These are phyloP conservation scores for Diplodia sapinea DNA, from an alignment of 2,329 filamentous ascomycete species.

Conservation along the genomic window DNA sequence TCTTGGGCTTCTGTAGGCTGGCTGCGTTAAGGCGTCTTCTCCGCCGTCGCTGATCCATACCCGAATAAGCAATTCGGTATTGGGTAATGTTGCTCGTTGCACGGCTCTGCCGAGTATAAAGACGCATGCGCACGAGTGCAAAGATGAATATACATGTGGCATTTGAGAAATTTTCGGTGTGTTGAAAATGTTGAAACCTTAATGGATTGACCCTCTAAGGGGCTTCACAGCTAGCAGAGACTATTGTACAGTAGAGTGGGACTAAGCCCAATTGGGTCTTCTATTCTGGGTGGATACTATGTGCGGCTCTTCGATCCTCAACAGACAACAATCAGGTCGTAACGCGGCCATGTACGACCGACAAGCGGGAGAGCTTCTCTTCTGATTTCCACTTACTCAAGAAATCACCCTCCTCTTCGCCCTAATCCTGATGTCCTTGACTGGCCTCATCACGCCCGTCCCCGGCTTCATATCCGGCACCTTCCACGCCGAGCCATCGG, in stretches of 20 bases:
- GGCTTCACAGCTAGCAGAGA: no score
- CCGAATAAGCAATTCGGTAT: background rate
- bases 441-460: conserved; percentile 31
- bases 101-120: background rate
- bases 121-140: no score
- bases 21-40: background rate
- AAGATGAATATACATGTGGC: background rate
- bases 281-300: no score
- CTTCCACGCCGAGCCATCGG: conserved; percentile 30
- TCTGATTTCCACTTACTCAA: background rate
- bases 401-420: conserved; percentile 14
- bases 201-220: no score
- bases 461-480: conserved; percentile 31
- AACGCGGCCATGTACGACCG: no score
- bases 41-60: background rate
- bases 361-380: no score
- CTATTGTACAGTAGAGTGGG: no score
- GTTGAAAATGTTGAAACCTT: no score
- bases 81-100: background rate
- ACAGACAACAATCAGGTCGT: no score
- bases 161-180: background rate
- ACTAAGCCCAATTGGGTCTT: no score
- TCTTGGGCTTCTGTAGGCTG: background rate
- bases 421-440: conserved; percentile 10
- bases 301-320: no score